phyloP scores from a whole-genome alignment of 176 grass and related monocot species.

The Musa itinerans region DNA sequence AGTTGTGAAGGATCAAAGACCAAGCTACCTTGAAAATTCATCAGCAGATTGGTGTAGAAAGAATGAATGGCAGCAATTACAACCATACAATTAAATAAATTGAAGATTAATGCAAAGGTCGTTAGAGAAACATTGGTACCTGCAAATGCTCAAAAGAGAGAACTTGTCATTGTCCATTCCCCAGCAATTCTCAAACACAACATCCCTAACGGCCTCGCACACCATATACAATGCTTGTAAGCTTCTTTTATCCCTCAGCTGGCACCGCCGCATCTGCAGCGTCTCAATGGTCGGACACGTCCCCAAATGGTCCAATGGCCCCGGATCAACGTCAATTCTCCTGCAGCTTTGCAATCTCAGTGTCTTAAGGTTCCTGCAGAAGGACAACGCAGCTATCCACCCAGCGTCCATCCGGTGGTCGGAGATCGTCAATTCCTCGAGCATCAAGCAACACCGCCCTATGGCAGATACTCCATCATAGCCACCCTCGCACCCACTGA shows the following conservation, averaged over 20 bases:
- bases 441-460: constrained; percentile 76
- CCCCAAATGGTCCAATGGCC: constrained; percentile 62
- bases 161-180: constrained; percentile 87
- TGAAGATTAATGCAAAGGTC: not conserved
- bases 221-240: constrained; percentile 73
- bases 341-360: constrained; percentile 54
- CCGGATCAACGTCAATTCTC: constrained; percentile 70
- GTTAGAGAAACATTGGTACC: constrained; percentile 28
- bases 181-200: constrained; percentile 81
- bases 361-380: constrained; percentile 87
- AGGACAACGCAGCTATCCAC: constrained; percentile 65
- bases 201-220: constrained; percentile 61
- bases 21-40: too few relatives aligned
- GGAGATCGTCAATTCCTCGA: constrained; percentile 75
- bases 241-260: constrained; percentile 46
- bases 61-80: not conserved
- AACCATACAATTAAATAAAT: not conserved
- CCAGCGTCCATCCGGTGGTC: constrained; percentile 75
- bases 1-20: too few relatives aligned
- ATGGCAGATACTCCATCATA: constrained; percentile 83
- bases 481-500: constrained; percentile 69
- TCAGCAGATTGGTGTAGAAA: not conserved
- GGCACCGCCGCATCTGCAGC: constrained; percentile 66
- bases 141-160: constrained; percentile 49
- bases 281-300: constrained; percentile 76